Evolutionary conservation across 306 rosid species (phyloP), one percentile per base, ranked within the genome.

Genomic region (Medicago ruthenica): DNA sequence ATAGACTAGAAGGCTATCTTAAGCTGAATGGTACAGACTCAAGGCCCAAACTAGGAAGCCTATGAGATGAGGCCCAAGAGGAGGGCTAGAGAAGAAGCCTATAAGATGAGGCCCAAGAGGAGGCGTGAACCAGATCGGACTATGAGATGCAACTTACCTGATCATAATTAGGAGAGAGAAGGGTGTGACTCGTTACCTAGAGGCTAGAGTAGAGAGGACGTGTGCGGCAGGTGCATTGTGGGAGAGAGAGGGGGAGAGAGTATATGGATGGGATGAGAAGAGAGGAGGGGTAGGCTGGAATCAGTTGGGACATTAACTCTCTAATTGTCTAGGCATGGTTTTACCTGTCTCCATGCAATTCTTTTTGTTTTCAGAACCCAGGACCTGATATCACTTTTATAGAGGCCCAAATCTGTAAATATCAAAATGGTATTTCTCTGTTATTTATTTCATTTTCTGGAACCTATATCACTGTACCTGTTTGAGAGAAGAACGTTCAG

Each of bases 401-500:
- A 60, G 20, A 60, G 66, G 12, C 10, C 67, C 3, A 40, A 61
- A 14, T 27, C 5, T 31, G 42, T 61, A 20, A 3, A 61, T 34
- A 61, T 13, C 42, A 61, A 61, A 14, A 36, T 18, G 34, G 40
- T 61, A 31, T 31, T 61, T 27, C 9, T 31, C 1, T 34, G 4
- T 61, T 14, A 14, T 24, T 58, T 1, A 5, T 60, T 60, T 34
- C 42, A 61, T 7, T 15, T 61, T 31, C 44, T 61, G 11, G 42
- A 27, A 61, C 11, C 42, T 61, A 31, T 61, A 31, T 14, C 21
- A 31, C 3, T 61, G 67, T 61, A 90, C 98, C 98, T 96, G 99
- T 39, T 89, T n/a, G 27, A 96, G 94, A 80, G 96, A 89, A 79
- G 99, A 97, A 15, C 94, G 90, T 78, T 96, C 98, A 40, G 91